These are phyloP conservation scores for Gracilaria domingensis DNA, from an alignment of 23 red algal species.

Conservation along the genomic window DNA sequence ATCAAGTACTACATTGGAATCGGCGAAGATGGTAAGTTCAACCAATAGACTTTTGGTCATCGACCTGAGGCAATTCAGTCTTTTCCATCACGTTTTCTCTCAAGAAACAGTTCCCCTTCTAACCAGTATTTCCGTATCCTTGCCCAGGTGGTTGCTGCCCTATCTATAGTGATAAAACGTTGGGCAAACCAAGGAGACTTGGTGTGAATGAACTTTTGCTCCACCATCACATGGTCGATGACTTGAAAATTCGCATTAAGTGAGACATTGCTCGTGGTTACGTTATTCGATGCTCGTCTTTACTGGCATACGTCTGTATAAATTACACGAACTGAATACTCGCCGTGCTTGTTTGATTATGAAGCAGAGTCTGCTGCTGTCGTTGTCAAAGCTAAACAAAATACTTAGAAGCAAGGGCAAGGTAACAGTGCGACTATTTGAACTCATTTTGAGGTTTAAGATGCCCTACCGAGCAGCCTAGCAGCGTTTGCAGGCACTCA, in stretches of 20 bases:
- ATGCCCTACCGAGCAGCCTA: constrained; percentile 41
- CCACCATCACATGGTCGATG: constrained; percentile 75
- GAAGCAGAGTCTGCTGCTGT: too few relatives aligned
- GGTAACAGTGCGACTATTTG: background rate
- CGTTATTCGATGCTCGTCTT: background rate
- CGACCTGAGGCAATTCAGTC: too few relatives aligned
- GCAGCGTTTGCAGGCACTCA: constrained; percentile 28
- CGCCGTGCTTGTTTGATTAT: background rate
- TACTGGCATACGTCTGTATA: too few relatives aligned
- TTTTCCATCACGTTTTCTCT: background rate
- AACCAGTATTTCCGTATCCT: background rate
- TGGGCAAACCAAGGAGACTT: constrained; percentile 50
- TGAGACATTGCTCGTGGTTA: background rate
- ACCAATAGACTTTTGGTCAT: background rate
- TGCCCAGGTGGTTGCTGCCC: constrained; percentile 45
- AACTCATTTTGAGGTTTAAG: background rate
- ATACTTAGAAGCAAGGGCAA: too few relatives aligned
- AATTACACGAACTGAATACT: background rate
- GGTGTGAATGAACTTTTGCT: constrained; percentile 74
- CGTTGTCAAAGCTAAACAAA: too few relatives aligned
- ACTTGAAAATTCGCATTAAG: constrained; percentile 49
- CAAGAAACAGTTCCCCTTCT: background rate
- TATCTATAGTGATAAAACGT: constrained; percentile 37
- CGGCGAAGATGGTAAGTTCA: constrained; percentile 62
- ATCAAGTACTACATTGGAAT: constrained; percentile 69